phyloP scores from a whole-genome alignment of 177 flowering plant genomes.

The Tripterygium wilfordii region DNA sequence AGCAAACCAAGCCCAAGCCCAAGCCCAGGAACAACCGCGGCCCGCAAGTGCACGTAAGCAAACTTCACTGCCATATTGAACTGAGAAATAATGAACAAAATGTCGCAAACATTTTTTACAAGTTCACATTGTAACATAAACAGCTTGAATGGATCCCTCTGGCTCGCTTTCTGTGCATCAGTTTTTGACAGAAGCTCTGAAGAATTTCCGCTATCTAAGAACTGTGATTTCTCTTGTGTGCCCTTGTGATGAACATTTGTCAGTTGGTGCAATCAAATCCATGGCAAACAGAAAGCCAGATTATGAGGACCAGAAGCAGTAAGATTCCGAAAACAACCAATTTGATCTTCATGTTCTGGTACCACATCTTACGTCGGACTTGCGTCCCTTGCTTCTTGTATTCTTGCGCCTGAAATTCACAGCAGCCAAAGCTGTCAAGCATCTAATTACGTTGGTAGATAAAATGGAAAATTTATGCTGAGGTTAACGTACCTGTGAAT shows the following conservation, averaged over 20 bases:
- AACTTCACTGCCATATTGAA: background rate
- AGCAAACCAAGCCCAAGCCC: too few relatives aligned
- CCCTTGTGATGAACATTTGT: constrained; percentile 1
- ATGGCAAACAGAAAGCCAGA: constrained; percentile 79
- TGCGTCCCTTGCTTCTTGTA: constrained; percentile 65
- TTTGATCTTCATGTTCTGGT: constrained; percentile 89
- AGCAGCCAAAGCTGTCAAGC: background rate
- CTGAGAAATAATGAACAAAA: background rate
- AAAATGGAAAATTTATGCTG: background rate
- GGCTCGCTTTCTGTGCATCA: too few relatives aligned
- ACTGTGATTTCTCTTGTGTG: too few relatives aligned
- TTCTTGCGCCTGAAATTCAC: constrained; percentile 59
- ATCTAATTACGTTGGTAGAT: background rate
- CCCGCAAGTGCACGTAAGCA: background rate
- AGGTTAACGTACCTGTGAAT: constrained; percentile 43
- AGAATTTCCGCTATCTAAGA: too few relatives aligned
- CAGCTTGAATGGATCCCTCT: too few relatives aligned
- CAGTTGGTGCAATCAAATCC: constrained; percentile 84
- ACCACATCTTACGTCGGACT: constrained; percentile 86
- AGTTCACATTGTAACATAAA: too few relatives aligned
- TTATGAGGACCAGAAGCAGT: constrained; percentile 58
- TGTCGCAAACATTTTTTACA: too few relatives aligned
- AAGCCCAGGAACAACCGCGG: too few relatives aligned
- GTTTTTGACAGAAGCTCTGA: too few relatives aligned
- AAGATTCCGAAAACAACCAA: constrained; percentile 77